Conservation (phyloP, 2,329 filamentous ascomycete genomes). For the Trichoderma atrobrunneum region DNA sequence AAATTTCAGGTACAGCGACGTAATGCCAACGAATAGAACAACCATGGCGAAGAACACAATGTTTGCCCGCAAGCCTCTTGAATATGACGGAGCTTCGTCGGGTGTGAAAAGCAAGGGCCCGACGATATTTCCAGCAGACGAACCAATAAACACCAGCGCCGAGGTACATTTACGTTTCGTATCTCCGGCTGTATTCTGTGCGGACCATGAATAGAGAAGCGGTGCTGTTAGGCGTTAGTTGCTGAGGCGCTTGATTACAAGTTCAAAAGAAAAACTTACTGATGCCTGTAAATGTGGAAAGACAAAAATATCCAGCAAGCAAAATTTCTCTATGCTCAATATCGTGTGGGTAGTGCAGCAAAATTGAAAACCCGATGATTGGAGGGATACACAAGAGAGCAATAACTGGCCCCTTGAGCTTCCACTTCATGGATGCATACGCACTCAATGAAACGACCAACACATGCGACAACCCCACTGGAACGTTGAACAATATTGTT, state of each 20-base stretch:
- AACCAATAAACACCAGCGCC: conserved; percentile 62
- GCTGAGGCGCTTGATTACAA: neutral
- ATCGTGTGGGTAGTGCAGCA: conserved; percentile 49
- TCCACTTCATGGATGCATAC: conserved; percentile 52
- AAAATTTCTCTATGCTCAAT: conserved; percentile 46
- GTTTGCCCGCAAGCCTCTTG: conserved; percentile 57
- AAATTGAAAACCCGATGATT: conserved; percentile 54
- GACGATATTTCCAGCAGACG: conserved; percentile 64
- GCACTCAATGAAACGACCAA: conserved; percentile 57
- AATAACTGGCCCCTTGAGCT: conserved; percentile 56
- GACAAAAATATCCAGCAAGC: conserved; percentile 56
- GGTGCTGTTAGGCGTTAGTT: conserved; percentile 40
- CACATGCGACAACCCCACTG: conserved; percentile 58
- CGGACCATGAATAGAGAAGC: conserved; percentile 59
- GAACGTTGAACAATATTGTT: conserved; percentile 60
- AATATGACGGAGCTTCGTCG: conserved; percentile 39
- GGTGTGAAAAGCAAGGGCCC: conserved; percentile 64
- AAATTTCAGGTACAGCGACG: conserved; percentile 47
- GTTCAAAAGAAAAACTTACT: conserved; percentile 34
- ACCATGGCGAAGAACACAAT: conserved; percentile 60
- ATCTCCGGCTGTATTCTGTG: conserved; percentile 64
- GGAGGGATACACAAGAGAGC: conserved; percentile 55
- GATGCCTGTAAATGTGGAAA: conserved; percentile 53
- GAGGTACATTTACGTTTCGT: conserved; percentile 68
- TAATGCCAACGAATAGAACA: conserved; percentile 46